phyloP scores from a whole-genome alignment of 1,284 basidiomycete species.

The Ceratobasidium theobromae region DNA sequence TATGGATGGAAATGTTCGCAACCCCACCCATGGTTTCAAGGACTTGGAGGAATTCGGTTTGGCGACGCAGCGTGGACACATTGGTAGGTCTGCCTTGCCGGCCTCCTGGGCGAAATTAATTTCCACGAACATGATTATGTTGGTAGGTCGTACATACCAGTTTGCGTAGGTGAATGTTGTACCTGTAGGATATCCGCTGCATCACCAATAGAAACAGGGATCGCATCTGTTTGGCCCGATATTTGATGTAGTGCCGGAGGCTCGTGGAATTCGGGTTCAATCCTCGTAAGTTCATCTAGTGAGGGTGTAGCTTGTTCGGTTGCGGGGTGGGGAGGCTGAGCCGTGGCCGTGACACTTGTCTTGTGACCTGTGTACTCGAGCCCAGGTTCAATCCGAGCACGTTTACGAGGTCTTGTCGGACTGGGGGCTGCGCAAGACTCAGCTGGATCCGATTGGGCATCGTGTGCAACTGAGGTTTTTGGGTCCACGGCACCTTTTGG shows the following conservation, averaged over 20 bases:
- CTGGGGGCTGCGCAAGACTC: too few species aligned
- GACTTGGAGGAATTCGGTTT: conserved; percentile 70
- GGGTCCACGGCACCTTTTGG: too few species aligned
- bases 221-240: too few species aligned
- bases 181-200: neutral
- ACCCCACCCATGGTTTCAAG: conserved; percentile 65
- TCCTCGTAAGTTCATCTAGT: neutral
- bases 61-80: conserved; percentile 70
- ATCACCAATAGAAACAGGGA: neutral
- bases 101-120: neutral
- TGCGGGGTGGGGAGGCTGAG: neutral
- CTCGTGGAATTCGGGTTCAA: neutral
- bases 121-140: neutral
- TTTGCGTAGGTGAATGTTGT: neutral
- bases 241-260: neutral
- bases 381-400: too few species aligned
- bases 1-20: conserved; percentile 57
- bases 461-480: too few species aligned
- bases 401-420: too few species aligned
- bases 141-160: neutral
- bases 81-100: conserved; percentile 44
- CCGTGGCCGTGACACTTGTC: too few species aligned
- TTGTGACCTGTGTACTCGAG: too few species aligned
- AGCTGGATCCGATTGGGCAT: too few species aligned
- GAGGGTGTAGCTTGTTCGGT: neutral